A percentile compares a stretch with the other conserved stretches of the same genome.
These are phyloP conservation scores for Tricholoma sp. DNA, from an alignment of 768 basidiomycete species.

Conservation along the genomic window DNA sequence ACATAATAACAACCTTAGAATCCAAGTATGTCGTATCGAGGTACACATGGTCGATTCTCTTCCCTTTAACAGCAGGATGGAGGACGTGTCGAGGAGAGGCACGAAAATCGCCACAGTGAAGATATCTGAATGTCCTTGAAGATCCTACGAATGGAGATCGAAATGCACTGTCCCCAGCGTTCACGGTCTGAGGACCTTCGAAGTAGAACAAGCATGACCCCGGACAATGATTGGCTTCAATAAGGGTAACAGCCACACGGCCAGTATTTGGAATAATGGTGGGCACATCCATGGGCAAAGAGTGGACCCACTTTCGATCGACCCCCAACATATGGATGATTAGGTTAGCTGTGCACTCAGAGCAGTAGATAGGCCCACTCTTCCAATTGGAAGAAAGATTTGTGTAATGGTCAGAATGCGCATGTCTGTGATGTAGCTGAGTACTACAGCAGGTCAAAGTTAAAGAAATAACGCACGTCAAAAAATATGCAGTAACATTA, in stretches of 20 bases:
- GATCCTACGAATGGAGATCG: slow-evolving; percentile 70
- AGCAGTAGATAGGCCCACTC: slow-evolving; percentile 93
- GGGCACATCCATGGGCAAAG: slow-evolving; percentile 76
- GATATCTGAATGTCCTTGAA: slow-evolving; percentile 68
- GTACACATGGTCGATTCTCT: slow-evolving; percentile 82
- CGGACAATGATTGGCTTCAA: slow-evolving; percentile 99
- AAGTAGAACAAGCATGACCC: slow-evolving; percentile 94
- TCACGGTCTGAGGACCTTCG: slow-evolving; percentile 83
- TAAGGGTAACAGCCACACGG: slow-evolving; percentile 85
- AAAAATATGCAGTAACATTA: slow-evolving; percentile 82
- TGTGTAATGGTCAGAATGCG: slow-evolving; percentile 96
- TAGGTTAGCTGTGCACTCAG: slow-evolving; percentile 86
- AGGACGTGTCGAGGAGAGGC: slow-evolving; percentile 84
- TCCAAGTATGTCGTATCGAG: slow-evolving; percentile 96
- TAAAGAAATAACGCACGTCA: slow-evolving; percentile 53
- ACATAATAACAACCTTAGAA: slow-evolving; percentile 49
- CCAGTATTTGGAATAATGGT: slow-evolving; percentile 74
- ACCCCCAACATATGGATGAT: slow-evolving; percentile 90
- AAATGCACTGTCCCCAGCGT: slow-evolving; percentile 82
- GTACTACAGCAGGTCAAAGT: neutral
- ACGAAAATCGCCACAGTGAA: slow-evolving; percentile 94
- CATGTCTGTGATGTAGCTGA: slow-evolving; percentile 56
- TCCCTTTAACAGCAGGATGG: slow-evolving; percentile 80
- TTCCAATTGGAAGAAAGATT: slow-evolving; percentile 87
- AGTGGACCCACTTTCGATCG: slow-evolving; percentile 82